Percentiles rank a stretch among this genome's conserved stretches.
These are phyloP conservation scores for Podila epicladia DNA, from an alignment of 192 early-diverging fungal genomes.

Conservation along the genomic window DNA sequence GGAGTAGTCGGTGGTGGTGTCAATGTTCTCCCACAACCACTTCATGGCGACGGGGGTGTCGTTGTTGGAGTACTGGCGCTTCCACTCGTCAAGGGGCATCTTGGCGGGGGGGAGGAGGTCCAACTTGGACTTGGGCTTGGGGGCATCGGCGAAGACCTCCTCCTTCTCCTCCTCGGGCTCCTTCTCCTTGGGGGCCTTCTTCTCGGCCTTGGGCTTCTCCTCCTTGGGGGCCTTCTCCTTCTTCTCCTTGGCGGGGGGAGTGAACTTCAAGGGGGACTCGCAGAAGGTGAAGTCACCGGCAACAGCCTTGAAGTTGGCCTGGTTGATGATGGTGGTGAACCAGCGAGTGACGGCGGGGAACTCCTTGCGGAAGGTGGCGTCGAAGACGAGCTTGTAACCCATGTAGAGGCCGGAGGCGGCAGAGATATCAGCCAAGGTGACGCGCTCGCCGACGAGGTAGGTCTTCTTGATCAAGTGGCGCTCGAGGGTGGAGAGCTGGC, in stretches of 20 bases:
- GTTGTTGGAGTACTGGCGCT: conserved; percentile 98
- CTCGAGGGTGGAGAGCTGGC: conserved; percentile 77
- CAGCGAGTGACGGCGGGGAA: conserved; percentile 93
- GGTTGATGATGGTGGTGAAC: conserved; percentile 88
- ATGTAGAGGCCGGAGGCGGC: conserved; percentile 64
- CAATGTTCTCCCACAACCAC: conserved; percentile 95
- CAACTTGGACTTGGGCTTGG: conserved; percentile 92
- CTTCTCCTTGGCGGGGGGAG: conserved; percentile 71
- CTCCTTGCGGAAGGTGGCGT: conserved; percentile 81
- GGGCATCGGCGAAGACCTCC: conserved; percentile 71
- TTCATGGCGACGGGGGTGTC: conserved; percentile 87
- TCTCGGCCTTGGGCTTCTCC: conserved; percentile 61
- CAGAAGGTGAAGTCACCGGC: conserved; percentile 76
- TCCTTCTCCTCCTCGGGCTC: conserved; percentile 65
- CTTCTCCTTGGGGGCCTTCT: conserved; percentile 59
- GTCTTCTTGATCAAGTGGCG: conserved; percentile 84
- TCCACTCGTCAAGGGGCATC: conserved; percentile 93
- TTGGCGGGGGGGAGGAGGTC: conserved; percentile 86
- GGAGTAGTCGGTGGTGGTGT: conserved; percentile 84
- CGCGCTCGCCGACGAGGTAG: conserved; percentile 92
- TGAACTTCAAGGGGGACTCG: conserved; percentile 62
- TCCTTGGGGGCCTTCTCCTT: conserved; percentile 71
- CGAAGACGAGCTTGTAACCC: conserved; percentile 67
- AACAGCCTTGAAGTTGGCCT: conserved; percentile 86
- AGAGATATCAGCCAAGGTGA: conserved; percentile 92